These are phyloP conservation scores for Endocalyx cinctus DNA, from an alignment of 2,329 filamentous ascomycete species.

Conservation along the genomic window DNA sequence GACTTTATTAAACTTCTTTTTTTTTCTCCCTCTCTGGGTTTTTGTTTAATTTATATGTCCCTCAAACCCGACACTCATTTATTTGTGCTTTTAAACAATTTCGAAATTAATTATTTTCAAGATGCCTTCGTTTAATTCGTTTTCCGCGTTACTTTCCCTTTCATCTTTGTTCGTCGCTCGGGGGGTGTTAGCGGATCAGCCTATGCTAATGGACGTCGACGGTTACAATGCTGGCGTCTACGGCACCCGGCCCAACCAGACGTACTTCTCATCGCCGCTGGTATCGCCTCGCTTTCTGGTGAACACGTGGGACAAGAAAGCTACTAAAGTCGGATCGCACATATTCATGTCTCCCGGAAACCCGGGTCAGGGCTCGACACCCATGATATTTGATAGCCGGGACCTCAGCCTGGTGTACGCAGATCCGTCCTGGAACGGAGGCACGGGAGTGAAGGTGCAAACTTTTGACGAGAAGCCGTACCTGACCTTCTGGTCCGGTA, in stretches of 20 bases:
- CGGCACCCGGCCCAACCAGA: slow-evolving; percentile 17
- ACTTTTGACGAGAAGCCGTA: slow-evolving; percentile 25
- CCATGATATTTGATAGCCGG: slow-evolving; percentile 18
- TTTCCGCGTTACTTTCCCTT: slow-evolving; percentile 4
- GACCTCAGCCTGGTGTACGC: slow-evolving; percentile 23
- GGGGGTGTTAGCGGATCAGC: slow-evolving; percentile 11
- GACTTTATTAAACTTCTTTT: too few species aligned
- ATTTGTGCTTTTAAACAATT: too few species aligned
- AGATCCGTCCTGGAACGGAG: slow-evolving; percentile 14
- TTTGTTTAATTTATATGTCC: too few species aligned
- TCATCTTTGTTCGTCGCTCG: slow-evolving; percentile 4
- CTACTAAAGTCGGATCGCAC: slow-evolving; percentile 11
- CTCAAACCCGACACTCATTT: too few species aligned
- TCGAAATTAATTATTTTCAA: too few species aligned
- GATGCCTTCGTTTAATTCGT: slow-evolving; percentile 9
- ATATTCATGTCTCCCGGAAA: slow-evolving; percentile 14
- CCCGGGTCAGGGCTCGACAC: slow-evolving; percentile 7
- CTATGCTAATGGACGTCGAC: slow-evolving; percentile 11
- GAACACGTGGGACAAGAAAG: slow-evolving; percentile 15
- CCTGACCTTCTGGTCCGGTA: slow-evolving; percentile 33
- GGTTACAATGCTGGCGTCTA: slow-evolving; percentile 15
- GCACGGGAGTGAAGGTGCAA: slow-evolving; percentile 21
- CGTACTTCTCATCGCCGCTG: slow-evolving; percentile 14
- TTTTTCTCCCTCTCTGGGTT: too few species aligned
- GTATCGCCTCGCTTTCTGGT: slow-evolving; percentile 15